Evolutionary conservation across 768 basidiomycete genomes (phyloP), one percentile per base, ranked within the genome.

Genomic region (Naganishia friedmannii): DNA sequence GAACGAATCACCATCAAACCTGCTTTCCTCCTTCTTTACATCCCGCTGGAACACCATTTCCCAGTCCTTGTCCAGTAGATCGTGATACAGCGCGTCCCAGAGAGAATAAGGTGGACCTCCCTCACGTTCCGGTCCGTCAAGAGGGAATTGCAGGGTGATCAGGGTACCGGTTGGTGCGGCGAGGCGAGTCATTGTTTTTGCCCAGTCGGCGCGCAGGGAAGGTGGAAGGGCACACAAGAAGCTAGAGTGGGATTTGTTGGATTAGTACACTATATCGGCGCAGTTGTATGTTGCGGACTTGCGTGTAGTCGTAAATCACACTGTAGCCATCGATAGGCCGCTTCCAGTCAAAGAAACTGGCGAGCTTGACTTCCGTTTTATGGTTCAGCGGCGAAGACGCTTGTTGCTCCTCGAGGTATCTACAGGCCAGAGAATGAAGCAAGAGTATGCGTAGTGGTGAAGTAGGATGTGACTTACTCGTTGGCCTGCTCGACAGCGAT

Each of bases 301-400:
- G 76, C 78, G 78, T 79, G 58, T 76, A 79, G 42, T 79, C 78
- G 31, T 73, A 75, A 4, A 78, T 74, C 42, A 79, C 12, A n/a
- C 74, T 71, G 63, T 69, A 78, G 12, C 65, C 68, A n/a, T 74
- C 68, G 39, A 73, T 54, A 32, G 70, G 70, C 17, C 31, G 17
- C 56, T 71, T 70, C 10, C 37, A 51, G 8, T 68, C 65, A 71
- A 78, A 78, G 72, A 78, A 78, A 51, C 76, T 72, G 4, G 53
- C 72, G 15, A 66, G 51, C n/a, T 72, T 60, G 26, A 77, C 70
- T 12, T 72, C 46, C 1, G 71, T 53, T 15, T 53, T 66, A 8
- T 37, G 65, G 21, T 31, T n/a, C 26, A 70, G 32, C 17, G 31
- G 69, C 21, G 57, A 45, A 48, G 53, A 73, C 0, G 37, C 37